Percentiles rank a stretch among this genome's conserved stretches.
Evolutionary conservation across 176 grass and related monocot genomes (phyloP).

Genomic region (Hordeum vulgare): MorexV3_pseudomolecules_assembly NC_058521.1:592304312-592304811

Average conservation of each 20-base stretch:
- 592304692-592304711: no score
- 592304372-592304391: not conserved
- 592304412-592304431: not conserved
- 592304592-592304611: not conserved
- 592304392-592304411: not conserved
- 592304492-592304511: not conserved
- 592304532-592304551: not conserved
- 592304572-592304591: not conserved
- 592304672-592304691: no score
- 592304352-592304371: not conserved
- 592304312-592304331: not conserved
- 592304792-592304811: not conserved
- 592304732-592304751: not conserved
- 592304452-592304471: not conserved
- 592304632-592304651: not conserved
- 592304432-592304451: not conserved
- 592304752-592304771: no score
- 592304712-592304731: not conserved
- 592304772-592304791: no score
- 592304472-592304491: not conserved
- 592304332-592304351: not conserved
- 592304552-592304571: conserved; percentile 2
- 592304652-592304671: no score
- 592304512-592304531: not conserved
- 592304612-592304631: not conserved